Evolutionary conservation across 2,329 filamentous ascomycete species (phyloP).

Genomic region (Alternaria solani): DNA sequence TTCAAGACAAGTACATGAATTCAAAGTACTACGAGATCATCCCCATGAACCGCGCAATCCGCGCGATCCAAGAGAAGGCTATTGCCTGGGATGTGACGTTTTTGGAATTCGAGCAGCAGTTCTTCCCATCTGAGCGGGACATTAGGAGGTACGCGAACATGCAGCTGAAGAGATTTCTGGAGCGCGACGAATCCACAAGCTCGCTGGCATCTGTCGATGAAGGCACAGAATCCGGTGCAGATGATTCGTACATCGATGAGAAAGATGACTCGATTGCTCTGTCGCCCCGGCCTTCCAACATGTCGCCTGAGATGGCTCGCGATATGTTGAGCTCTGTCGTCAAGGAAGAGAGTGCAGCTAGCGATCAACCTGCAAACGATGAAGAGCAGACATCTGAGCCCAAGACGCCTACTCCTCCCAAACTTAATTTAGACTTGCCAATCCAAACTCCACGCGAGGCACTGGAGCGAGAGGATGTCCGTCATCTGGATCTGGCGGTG

Average conservation of each 20-base stretch:
- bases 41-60: constrained; percentile 86
- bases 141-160: constrained; percentile 90
- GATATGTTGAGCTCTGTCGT: constrained; percentile 71
- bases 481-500: constrained; percentile 68
- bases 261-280: constrained; percentile 38
- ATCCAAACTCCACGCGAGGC: constrained; percentile 45
- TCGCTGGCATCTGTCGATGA: constrained; percentile 76
- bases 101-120: constrained; percentile 88
- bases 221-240: constrained; percentile 57
- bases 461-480: constrained; percentile 62
- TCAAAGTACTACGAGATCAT: constrained; percentile 98
- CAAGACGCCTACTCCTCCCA: constrained; percentile 19
- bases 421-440: constrained; percentile 24
- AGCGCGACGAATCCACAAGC: constrained; percentile 81
- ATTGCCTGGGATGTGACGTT: constrained; percentile 94
- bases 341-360: constrained; percentile 63
- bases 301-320: constrained; percentile 69
- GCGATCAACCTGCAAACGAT: constrained; percentile 23
- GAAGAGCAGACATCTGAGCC: constrained; percentile 12
- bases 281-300: constrained; percentile 49
- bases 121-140: constrained; percentile 93
- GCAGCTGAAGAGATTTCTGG: constrained; percentile 92
- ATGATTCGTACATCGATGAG: constrained; percentile 43
- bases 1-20: constrained; percentile 90
- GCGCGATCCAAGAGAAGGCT: constrained; percentile 90